Evolutionary conservation across 805 yeast species (phyloP).

Genomic region (Kuraishia cidri): DNA sequence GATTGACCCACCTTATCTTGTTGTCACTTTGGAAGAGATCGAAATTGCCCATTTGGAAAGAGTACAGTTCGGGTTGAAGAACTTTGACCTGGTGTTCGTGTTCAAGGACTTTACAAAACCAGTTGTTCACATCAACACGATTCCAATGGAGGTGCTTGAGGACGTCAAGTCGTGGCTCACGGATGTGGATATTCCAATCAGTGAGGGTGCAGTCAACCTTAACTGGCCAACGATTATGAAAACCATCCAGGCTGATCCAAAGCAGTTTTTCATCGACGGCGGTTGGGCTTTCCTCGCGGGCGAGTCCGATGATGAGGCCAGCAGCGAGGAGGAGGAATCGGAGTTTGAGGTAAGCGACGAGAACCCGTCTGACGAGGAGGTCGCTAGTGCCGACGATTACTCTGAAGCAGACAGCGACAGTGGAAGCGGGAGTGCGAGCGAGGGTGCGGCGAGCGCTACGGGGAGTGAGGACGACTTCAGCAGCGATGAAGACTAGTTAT

Average conservation of each 20-base stretch:
- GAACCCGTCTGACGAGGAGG: slow-evolving; percentile 48
- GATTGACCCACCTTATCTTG: slow-evolving; percentile 91
- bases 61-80: slow-evolving; percentile 93
- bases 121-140: slow-evolving; percentile 88
- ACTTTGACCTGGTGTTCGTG: slow-evolving; percentile 94
- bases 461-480: no score
- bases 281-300: slow-evolving; percentile 95
- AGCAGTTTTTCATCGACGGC: slow-evolving; percentile 87
- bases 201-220: slow-evolving; percentile 92
- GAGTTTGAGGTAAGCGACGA: slow-evolving; percentile 59
- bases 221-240: slow-evolving; percentile 96
- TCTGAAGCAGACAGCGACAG: slow-evolving; percentile 29
- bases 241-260: slow-evolving; percentile 85
- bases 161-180: slow-evolving; percentile 94
- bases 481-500: no score
- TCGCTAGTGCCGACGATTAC: slow-evolving; percentile 30
- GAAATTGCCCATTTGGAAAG: slow-evolving; percentile 95
- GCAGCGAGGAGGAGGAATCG: slow-evolving; percentile 57
- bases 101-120: slow-evolving; percentile 85
- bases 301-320: slow-evolving; percentile 69
- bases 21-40: slow-evolving; percentile 82
- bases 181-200: slow-evolving; percentile 93
- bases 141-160: slow-evolving; percentile 87
- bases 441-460: slow-evolving; percentile 11
- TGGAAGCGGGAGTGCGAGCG: slow-evolving; percentile 13